Base-by-base conservation (phyloP, 1,284 basidiomycete genomes). In the Trichosporon sp. region DNA sequence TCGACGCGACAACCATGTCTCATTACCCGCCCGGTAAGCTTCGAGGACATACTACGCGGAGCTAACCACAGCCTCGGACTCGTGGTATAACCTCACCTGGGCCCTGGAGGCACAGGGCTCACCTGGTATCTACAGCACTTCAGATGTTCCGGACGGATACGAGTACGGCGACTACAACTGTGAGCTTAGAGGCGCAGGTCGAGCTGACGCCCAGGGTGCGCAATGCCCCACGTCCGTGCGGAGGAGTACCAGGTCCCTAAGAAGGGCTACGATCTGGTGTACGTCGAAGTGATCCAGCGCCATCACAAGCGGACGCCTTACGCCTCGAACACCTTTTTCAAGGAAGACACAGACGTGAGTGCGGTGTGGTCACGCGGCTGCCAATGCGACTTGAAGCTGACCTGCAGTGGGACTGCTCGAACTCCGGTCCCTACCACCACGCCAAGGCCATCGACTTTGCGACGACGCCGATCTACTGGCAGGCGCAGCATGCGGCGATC, bases 261-360 rank as follows among this genome's bases (percentile, higher is more conserved):
- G 31, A 3, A 25, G n/a, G 27, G 21, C 32, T 38, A 53, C 18
- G 64, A 72, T 44, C 74, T 80, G 18, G 56, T 74, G 34, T 81
- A 81, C 66, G 70, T 80, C 63, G 78, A 81, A 65, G 76, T 79
- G 18, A 78, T 81, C 47, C 78, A 81, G 67, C 69, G 80, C 18
- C 80, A 81, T 67, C 77, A 80, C 73, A 81, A 81, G 76, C 72
- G 80, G 3, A 81, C 80, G 15, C 80, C 80, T 3, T 81, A 81
- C 66, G 73, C 77, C 25, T 77, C 77, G 21, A 81, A 81, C 70
- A 77, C 73, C 5, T 78, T 81, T 66, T 76, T 74, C 73, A 73
- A 76, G 65, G 79, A 81, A 68, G 76, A 77, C 70, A 71, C 77
- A 15, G 31, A 64, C 5, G 75, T 74, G 66, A 62, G 73, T 70